phyloP scores from a whole-genome alignment of 371 early-diverging fungal species.

The Dinochytrium kinnereticum region DNA sequence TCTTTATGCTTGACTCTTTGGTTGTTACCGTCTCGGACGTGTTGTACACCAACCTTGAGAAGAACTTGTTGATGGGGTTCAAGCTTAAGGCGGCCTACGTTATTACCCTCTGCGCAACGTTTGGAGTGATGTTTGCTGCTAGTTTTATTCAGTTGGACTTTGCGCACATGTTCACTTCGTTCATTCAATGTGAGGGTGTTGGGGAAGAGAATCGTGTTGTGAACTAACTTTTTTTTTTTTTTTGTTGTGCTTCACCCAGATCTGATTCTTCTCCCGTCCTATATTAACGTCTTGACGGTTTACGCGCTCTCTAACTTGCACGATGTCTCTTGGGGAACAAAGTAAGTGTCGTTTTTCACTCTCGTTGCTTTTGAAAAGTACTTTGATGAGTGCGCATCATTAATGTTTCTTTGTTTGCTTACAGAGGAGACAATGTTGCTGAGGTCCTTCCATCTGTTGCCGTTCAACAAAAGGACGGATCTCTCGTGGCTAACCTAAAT shows the following conservation, averaged over 20 bases:
- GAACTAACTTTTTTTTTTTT: conserved; percentile 1
- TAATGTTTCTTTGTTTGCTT: too few relatives aligned
- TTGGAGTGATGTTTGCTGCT: conserved; percentile 78
- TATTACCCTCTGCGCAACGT: conserved; percentile 43
- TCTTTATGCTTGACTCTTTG: conserved; percentile 28
- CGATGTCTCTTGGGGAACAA: conserved; percentile 56
- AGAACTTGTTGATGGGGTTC: conserved; percentile 21
- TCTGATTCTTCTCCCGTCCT: conserved; percentile 51
- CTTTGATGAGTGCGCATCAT: too few relatives aligned
- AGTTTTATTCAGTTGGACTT: conserved; percentile 39
- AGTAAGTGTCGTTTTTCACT: conserved; percentile 12
- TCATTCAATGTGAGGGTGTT: conserved; percentile 38
- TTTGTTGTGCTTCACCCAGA: conserved; percentile 21
- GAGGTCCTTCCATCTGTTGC: conserved; percentile 9
- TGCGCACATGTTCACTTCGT: conserved; percentile 67
- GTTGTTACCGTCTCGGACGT: conserved; percentile 72
- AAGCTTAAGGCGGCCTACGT: conserved; percentile 1
- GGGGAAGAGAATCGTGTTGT: too few relatives aligned
- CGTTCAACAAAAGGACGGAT: conserved; percentile 10
- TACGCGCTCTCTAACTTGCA: conserved; percentile 57
- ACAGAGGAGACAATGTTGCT: conserved; percentile 8
- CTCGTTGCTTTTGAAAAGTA: not conserved
- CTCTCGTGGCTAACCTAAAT: conserved; percentile 9
- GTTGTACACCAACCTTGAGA: conserved; percentile 52
- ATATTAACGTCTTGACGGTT: conserved; percentile 53